phyloP scores from a whole-genome alignment of 345 rosid species.

The Pugionium cornutum region DNA sequence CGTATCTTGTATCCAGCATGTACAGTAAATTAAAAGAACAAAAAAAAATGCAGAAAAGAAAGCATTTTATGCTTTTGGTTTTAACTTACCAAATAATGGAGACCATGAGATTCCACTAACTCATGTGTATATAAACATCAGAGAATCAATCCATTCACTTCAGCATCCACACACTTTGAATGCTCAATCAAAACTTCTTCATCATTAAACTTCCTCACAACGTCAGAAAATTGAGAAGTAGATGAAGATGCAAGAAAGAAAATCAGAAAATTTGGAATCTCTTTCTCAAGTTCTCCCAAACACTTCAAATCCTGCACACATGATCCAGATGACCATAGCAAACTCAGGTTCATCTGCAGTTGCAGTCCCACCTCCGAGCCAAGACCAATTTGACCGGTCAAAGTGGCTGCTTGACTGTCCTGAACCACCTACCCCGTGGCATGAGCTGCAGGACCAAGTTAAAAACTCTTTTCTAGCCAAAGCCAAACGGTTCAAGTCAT shows the following conservation, averaged over 20 bases:
- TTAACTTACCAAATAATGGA: constrained; percentile 32
- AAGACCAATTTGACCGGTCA: constrained; percentile 47
- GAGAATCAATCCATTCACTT: constrained; percentile 26
- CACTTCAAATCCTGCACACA: constrained; percentile 67
- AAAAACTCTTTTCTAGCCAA: constrained; percentile 41
- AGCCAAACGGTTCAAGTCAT: constrained; percentile 41
- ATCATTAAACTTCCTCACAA: constrained; percentile 13
- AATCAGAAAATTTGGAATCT: constrained; percentile 35
- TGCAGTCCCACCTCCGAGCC: constrained; percentile 34
- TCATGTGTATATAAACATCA: constrained; percentile 39
- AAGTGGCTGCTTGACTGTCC: constrained; percentile 73
- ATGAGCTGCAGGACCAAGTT: constrained; percentile 46
- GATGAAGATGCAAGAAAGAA: constrained; percentile 36
- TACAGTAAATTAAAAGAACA: too few species aligned
- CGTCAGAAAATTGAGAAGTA: constrained; percentile 19
- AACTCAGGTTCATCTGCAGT: constrained; percentile 41
- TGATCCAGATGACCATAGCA: constrained; percentile 49
- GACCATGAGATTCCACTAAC: constrained; percentile 42
- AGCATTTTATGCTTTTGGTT: constrained; percentile 22
- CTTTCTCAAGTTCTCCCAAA: constrained; percentile 74
- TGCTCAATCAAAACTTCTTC: constrained; percentile 36
- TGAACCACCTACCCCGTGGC: constrained; percentile 65
- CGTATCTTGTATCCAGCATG: too few species aligned
- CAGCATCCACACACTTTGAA: constrained; percentile 43
- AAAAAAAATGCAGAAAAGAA: neutral